Percentiles rank a stretch among this genome's conserved stretches.
These are phyloP conservation scores for Multifurca ochricompacta DNA, from an alignment of 768 basidiomycete genomes.

Conservation along the genomic window DNA sequence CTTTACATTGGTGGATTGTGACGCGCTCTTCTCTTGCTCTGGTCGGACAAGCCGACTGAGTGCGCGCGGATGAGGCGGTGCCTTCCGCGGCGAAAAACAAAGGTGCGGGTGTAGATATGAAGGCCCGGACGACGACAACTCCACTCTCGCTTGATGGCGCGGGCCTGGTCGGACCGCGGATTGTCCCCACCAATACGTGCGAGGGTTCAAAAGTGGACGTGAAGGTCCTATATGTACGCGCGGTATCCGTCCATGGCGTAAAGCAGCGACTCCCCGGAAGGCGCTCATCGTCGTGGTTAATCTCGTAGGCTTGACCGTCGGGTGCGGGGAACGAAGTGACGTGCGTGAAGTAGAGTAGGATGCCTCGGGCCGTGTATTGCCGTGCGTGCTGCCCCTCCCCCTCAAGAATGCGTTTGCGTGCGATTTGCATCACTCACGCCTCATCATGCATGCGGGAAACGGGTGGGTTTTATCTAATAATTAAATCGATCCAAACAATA, in stretches of 20 bases:
- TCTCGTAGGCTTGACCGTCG: too few relatives aligned
- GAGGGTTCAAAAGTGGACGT: background rate
- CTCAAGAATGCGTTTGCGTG: too few relatives aligned
- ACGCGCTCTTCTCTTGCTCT: constrained; percentile 1
- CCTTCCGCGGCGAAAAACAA: background rate
- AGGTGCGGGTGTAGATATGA: background rate
- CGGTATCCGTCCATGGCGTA: background rate
- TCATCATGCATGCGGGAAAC: too few relatives aligned
- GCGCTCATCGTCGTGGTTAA: background rate
- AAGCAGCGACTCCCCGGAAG: background rate
- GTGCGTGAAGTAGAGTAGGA: too few relatives aligned
- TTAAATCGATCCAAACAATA: too few relatives aligned
- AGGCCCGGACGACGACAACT: background rate
- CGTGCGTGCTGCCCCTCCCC: too few relatives aligned
- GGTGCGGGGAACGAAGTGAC: too few relatives aligned
- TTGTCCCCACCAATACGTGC: background rate
- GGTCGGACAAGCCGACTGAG: constrained; percentile 6
- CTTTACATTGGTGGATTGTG: background rate
- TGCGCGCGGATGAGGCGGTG: background rate
- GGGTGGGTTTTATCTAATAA: too few relatives aligned
- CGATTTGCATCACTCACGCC: too few relatives aligned
- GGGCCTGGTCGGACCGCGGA: constrained; percentile 1
- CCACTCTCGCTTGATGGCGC: background rate
- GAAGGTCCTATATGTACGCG: background rate
- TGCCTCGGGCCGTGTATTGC: too few relatives aligned